A percentile compares a stretch with the other conserved stretches of the same genome.
These are phyloP conservation scores for Calonectria pteridis DNA, from an alignment of 2,329 filamentous ascomycete genomes.

Conservation along the genomic window DNA sequence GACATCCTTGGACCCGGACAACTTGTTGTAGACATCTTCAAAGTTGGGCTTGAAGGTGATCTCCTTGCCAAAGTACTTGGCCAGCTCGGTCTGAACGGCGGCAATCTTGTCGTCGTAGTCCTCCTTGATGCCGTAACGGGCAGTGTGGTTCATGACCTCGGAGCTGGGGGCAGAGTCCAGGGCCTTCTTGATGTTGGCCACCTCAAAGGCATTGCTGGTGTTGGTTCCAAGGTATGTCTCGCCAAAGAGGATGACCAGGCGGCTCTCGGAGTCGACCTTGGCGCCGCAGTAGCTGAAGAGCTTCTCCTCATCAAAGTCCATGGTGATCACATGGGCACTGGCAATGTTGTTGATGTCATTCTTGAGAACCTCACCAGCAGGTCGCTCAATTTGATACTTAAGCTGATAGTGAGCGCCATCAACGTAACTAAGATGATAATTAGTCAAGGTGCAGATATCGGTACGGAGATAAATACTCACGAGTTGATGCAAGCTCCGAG, in stretches of 20 bases:
- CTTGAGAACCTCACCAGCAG: slow-evolving; percentile 53
- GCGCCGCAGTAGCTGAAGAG: slow-evolving; percentile 59
- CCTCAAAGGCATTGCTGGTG: slow-evolving; percentile 53
- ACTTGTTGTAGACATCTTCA: slow-evolving; percentile 56
- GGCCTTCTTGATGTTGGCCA: slow-evolving; percentile 55
- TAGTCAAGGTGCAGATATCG: neutral
- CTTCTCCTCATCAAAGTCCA: slow-evolving; percentile 59
- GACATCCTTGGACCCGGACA: slow-evolving; percentile 48
- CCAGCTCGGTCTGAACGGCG: slow-evolving; percentile 53
- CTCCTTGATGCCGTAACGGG: slow-evolving; percentile 55
- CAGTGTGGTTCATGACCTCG: slow-evolving; percentile 55
- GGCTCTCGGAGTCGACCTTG: slow-evolving; percentile 56
- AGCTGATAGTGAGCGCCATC: slow-evolving; percentile 56
- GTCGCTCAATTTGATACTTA: slow-evolving; percentile 51
- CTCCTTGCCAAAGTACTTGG: slow-evolving; percentile 54
- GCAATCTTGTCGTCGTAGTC: slow-evolving; percentile 59
- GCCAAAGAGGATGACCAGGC: slow-evolving; percentile 63
- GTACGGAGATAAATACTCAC: slow-evolving; percentile 46
- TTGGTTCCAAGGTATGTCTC: slow-evolving; percentile 59
- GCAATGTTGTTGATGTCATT: slow-evolving; percentile 63
- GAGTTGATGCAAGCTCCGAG: slow-evolving; percentile 58
- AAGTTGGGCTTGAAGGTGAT: slow-evolving; percentile 63
- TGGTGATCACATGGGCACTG: slow-evolving; percentile 56
- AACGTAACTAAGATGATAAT: slow-evolving; percentile 54
- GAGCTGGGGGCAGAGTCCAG: slow-evolving; percentile 58